Base-by-base conservation (phyloP, 2,329 filamentous ascomycete genomes). In the Talaromyces sp. region DNA sequence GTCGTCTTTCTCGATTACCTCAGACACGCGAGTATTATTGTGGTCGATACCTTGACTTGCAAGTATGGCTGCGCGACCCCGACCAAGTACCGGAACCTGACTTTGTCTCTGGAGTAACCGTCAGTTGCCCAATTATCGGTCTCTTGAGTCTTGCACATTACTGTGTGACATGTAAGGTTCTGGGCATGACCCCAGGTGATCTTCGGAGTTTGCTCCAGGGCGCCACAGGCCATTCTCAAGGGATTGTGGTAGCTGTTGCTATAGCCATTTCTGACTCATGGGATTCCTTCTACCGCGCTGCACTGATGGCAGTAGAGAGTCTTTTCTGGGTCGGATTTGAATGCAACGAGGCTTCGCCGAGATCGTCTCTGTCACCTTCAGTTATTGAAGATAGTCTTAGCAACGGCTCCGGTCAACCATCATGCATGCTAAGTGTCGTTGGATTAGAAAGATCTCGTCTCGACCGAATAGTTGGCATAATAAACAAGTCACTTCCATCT, bases 121-220 rank as follows among this genome's bases (percentile, higher is more conserved):
- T 99, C 79, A 98, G 93, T 82, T 89, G 98, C 75, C 95, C 95
- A 38, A 82, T 99, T 77, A 99, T 99, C 74, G 95, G 95, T 69
- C 85, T 99, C 69, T 93, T 97, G 29, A 95, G 98, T 80, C 86
- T 99, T 66, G 92, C 93, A 51, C 95, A 99, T 80, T 99, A 97
- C 76, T 89, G 91, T 70, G 92, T 98, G 45, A 94, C 93, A 61
- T 97, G 93, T 83, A 92, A 93, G 80, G 90, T 93, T 5, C 84
- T 98, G 47, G 95, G 95, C 65, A 89, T 93, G 65, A 89, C 96
- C 72, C 95, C 95, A 1, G 94, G 94, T 54, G 88, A 94, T 70
- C 85, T 98, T 68, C 88, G 93, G 11, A 19, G 27, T 8, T 19
- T 45, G 6, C 19, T 63, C 10, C 25, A 15, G 17, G 61, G 61